Evolutionary conservation across 176 grass and related monocot genomes (phyloP), one percentile per base, ranked within the genome.

Genomic region (Musa itinerans): DNA sequence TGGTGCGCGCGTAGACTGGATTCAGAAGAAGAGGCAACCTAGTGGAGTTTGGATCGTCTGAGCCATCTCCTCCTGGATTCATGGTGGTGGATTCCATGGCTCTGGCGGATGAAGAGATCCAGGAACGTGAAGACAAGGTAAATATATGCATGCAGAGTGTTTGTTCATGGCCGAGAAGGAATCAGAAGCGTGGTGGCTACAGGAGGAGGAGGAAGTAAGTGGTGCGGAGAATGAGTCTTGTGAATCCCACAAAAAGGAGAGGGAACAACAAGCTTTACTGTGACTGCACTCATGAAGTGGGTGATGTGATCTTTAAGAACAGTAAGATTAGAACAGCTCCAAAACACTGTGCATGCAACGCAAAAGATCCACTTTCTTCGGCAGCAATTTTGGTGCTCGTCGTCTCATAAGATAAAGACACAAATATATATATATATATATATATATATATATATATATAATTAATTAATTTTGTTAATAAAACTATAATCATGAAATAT

Each of bases 1-100:
- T 98, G 88, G 83, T 82, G 78, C 84, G 86, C 53, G 90, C 86
- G 78, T 93, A 93, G n/a, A 50, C 67, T 54, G 90, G 90, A 69
- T 86, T 85, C 74, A 98, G 86, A 14, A 98, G 86, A 54, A 98
- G 86, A 51, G 84, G 88, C 3, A 83, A 55, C 21, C 74, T 19
- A 2, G 63, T 23, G 43, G 65, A 74, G 23, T 59, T 48, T 2
- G 11, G n/a, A 24, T 73, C 71, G 1, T 69, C 19, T 43, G 34
- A 6, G 27, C 16, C 65, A 3, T 70, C 68, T 2, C 68, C 51
- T 20, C 6, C 8, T 8, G 43, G 15, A 10, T 50, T 70, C 48
- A 21, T 20, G 68, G 15, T 6, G 15, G 43, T 43, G 34, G 68
- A 19, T 10, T 49, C 43, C 43, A 12, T 25, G 68, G 68, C 8